Evolutionary conservation across 768 basidiomycete genomes (phyloP), one percentile per base, ranked within the genome.

Genomic region (Phaeotremella fagi): DNA sequence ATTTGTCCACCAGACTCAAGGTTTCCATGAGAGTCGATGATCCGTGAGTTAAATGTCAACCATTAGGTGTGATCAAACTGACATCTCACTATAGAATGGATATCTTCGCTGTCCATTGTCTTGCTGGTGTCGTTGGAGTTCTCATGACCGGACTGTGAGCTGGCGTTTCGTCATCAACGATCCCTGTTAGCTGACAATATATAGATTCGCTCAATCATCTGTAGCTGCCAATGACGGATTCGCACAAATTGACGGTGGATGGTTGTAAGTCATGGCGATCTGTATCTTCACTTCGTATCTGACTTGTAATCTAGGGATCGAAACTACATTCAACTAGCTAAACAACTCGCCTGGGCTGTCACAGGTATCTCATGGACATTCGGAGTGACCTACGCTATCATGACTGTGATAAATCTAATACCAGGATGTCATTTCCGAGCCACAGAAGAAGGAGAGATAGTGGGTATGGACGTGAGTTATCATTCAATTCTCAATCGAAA

Each of bases 1-100:
- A 98, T 76, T 90, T 89, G 73, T 88, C 90, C n/a, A 97, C 94
- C 3, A 85, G 94, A 64, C 81, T 98, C 70, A 98, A 97, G 77
- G 89, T 87, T 72, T 45, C 87, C 25, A 75, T 75, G 71, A 52
- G 70, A 42, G 73, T 75, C 25, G 71, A 73, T 48, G 73, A 71
- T 50, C 67, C 69, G 38, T 63, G 23, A 57, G 57, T 63, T 18
- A 11, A 22, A 23, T 28, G 16, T 9, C 18, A n/a, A 23, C 28
- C n/a, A 15, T 44, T 23, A 2, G 35, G 29, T 36, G 12, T 2
- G 15, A 26, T 6, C 26, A 46, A 1, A 57, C 62, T 36, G 61
- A 63, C 31, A 65, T 59, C 33, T 12, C 20, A 22, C 48, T 48
- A 1, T 64, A 61, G 63, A 29, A 70, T 77, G 67, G 76, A 91